phyloP scores from a whole-genome alignment of 2,329 filamentous ascomycete species.

The Scopulariopsis brevicaulis region DNA sequence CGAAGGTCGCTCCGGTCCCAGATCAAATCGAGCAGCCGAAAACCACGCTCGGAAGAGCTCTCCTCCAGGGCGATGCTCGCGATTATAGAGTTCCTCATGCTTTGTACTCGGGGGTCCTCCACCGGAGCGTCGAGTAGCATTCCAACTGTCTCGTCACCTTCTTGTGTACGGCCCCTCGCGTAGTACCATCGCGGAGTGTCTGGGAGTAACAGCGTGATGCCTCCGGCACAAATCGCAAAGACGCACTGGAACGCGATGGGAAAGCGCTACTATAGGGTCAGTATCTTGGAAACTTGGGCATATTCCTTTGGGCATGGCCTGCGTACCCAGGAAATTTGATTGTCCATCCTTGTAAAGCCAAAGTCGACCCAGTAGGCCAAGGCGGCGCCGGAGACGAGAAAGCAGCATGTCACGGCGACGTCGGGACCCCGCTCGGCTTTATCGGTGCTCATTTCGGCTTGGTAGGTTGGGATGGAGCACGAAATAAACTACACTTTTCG shows the following conservation, averaged over 20 bases:
- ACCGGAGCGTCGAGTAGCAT: slow-evolving; percentile 1
- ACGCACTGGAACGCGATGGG: slow-evolving; percentile 5
- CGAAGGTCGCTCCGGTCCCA: slow-evolving; percentile 3
- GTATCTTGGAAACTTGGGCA: background rate
- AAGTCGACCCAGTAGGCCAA: slow-evolving; percentile 9
- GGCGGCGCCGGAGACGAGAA: slow-evolving; percentile 7
- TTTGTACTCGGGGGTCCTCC: slow-evolving; percentile 2
- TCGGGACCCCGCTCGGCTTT: slow-evolving; percentile 5
- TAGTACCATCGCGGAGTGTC: slow-evolving; percentile 9
- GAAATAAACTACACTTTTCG: slow-evolving; percentile 6
- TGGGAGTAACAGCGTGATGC: slow-evolving; percentile 5
- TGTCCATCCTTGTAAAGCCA: slow-evolving; percentile 7
- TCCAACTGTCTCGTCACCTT: slow-evolving; percentile 3
- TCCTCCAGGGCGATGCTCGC: slow-evolving; percentile 6
- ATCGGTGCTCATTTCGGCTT: slow-evolving; percentile 6
- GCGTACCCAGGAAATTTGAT: slow-evolving; percentile 7
- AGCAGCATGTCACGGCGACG: slow-evolving; percentile 7
- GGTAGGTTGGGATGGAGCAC: slow-evolving; percentile 8
- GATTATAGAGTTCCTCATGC: slow-evolving; percentile 5
- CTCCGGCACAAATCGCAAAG: slow-evolving; percentile 6
- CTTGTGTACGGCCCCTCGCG: slow-evolving; percentile 2
- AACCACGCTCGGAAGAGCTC: slow-evolving; percentile 3
- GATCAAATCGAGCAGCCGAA: slow-evolving; percentile 1
- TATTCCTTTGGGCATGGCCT: background rate
- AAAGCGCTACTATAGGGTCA: background rate